Percentiles rank a stretch among this genome's conserved stretches.
phyloP scores from a whole-genome alignment of 2,329 filamentous ascomycete species.

The Diaporthe destruens region DNA sequence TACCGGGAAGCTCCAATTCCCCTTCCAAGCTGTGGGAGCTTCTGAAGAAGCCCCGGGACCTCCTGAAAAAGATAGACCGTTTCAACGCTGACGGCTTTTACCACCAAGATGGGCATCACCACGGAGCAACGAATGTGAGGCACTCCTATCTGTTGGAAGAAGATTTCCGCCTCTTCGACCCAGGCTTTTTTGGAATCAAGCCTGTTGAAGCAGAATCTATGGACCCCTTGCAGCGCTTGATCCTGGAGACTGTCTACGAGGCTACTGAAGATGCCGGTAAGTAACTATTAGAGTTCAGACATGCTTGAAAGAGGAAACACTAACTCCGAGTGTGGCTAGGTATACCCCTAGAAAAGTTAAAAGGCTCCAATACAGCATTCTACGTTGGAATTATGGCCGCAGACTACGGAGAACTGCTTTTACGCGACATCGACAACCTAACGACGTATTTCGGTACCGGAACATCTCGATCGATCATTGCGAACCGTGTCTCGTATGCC shows the following conservation, averaged over 20 bases:
- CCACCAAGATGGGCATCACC: constrained; percentile 46
- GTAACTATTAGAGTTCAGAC: too few relatives aligned
- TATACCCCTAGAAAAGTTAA: constrained; percentile 40
- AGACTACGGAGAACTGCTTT: constrained; percentile 45
- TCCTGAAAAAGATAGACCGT: constrained; percentile 44
- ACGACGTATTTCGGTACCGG: too few relatives aligned
- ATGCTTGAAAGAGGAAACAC: too few relatives aligned
- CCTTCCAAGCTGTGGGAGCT: constrained; percentile 54
- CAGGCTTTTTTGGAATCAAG: constrained; percentile 48
- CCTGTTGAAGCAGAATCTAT: constrained; percentile 44
- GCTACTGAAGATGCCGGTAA: constrained; percentile 38
- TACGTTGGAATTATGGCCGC: constrained; percentile 46
- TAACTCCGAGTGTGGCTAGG: constrained; percentile 25
- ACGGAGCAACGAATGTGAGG: constrained; percentile 47
- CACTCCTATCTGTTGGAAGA: constrained; percentile 42
- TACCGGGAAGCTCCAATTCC: constrained; percentile 51
- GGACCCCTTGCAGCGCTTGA: constrained; percentile 36
- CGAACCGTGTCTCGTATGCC: constrained; percentile 45
- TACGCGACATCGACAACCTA: too few relatives aligned
- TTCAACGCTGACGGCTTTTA: constrained; percentile 46
- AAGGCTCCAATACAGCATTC: constrained; percentile 47
- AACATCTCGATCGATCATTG: neutral
- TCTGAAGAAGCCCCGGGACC: constrained; percentile 44
- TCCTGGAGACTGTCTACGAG: constrained; percentile 45
- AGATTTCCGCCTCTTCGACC: constrained; percentile 33